Base-by-base conservation (phyloP, 768 basidiomycete genomes). In the Russula ochroleuca region DNA sequence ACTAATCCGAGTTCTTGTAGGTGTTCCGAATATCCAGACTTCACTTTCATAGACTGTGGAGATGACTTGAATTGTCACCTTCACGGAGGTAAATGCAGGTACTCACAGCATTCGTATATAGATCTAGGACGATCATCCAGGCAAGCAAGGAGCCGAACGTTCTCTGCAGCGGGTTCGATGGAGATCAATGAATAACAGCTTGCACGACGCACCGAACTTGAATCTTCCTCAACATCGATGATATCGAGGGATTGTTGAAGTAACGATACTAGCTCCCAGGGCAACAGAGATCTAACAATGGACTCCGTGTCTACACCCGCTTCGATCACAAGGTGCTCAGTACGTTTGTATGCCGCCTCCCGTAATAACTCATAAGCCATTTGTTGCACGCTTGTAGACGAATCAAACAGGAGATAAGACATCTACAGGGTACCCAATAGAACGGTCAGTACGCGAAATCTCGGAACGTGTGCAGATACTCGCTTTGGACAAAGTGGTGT, bases 61-160 rank as follows among this genome's bases (percentile, higher is more conserved):
- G 33, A 45, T 2, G 33, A 25, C 25, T 58, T 23, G 69, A 33
- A 67, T 61, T 23, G 61, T 23, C 47, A 15, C 17, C 10, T 11
- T 31, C 37, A 21, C 19, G 28, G 11, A 5, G 17, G 25, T 31
- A 15, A 41, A 10, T 13, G 31, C 25, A 41, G 35, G 21, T 47
- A 79, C 91, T 66, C 72, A 95, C 94, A 10, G 92, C 88, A 72
- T 91, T 85, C 28, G 78, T 77, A 74, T 97, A 97, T 21, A 89
- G 77, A 70, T 94, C 92, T 65, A 97, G 87, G 1, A 87, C 72
- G n/a, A 92, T 76, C 87, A 95, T 90, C 94, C 94, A 97, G 2
- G 81, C 83, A 10, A 97, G 80, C n/a, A 97, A 75, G 66, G 84
- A 83, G 4, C 87, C 85, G 65, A 90, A 85, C 2, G 82, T 71